These are phyloP conservation scores for Aspergillus sp. DNA, from an alignment of 2,329 filamentous ascomycete genomes.

Conservation along the genomic window DNA sequence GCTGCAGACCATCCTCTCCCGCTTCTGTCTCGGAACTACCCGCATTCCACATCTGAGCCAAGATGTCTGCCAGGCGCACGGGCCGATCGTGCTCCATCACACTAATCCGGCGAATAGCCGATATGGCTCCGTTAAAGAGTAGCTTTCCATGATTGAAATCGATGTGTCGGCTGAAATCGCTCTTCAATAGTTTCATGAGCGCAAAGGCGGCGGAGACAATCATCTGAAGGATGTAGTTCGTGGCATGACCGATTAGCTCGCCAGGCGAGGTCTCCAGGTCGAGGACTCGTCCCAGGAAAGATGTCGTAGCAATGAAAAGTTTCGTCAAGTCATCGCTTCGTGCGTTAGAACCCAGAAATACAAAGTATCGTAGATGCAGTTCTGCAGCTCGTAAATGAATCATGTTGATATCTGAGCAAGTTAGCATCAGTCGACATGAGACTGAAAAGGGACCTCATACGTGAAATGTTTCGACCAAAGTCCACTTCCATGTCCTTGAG, in stretches of 20 bases:
- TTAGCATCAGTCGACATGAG: background rate
- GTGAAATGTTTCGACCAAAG: slow-evolving; percentile 31
- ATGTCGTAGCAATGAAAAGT: slow-evolving; percentile 39
- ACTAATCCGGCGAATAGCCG: slow-evolving; percentile 52
- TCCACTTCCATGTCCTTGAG: slow-evolving; percentile 49
- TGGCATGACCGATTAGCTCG: slow-evolving; percentile 46
- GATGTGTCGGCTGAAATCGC: slow-evolving; percentile 51
- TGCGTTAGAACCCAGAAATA: slow-evolving; percentile 39
- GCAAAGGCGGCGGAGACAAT: slow-evolving; percentile 58
- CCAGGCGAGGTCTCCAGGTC: slow-evolving; percentile 39
- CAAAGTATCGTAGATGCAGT: slow-evolving; percentile 40
- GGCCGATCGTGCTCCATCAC: slow-evolving; percentile 57
- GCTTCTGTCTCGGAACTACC: slow-evolving; percentile 24
- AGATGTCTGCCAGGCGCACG: slow-evolving; percentile 56
- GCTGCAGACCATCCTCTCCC: slow-evolving; percentile 43
- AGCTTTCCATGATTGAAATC: slow-evolving; percentile 49
- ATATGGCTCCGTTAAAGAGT: slow-evolving; percentile 53
- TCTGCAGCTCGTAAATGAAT: slow-evolving; percentile 42
- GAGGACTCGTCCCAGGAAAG: slow-evolving; percentile 40
- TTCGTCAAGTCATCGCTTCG: slow-evolving; percentile 39
- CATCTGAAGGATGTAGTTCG: slow-evolving; percentile 60
- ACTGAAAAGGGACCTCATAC: slow-evolving; percentile 11
- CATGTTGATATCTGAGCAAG: slow-evolving; percentile 33
- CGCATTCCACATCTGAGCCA: slow-evolving; percentile 58
- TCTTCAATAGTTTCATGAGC: slow-evolving; percentile 58